phyloP scores from a whole-genome alignment of 768 basidiomycete genomes.

The Peribolospora baueri region DNA sequence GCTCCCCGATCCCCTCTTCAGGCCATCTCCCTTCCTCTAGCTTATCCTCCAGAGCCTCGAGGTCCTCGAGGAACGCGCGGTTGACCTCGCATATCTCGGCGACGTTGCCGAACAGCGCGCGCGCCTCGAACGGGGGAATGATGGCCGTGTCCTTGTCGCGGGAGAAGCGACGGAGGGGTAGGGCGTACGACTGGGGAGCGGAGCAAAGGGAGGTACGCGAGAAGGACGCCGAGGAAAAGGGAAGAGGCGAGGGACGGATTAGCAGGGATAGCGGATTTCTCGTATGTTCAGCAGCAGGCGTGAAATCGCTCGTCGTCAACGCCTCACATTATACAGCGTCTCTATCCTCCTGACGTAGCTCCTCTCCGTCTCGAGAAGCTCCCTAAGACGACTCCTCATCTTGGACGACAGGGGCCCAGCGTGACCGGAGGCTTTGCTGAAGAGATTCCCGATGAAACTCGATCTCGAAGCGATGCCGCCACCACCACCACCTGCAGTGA shows the following conservation, averaged over 20 bases:
- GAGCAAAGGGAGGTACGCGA: background rate
- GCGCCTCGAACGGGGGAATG: conserved; percentile 71
- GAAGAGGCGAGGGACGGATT: background rate
- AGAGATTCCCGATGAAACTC: too few relatives aligned
- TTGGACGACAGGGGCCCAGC: too few relatives aligned
- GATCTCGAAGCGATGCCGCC: too few relatives aligned
- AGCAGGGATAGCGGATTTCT: background rate
- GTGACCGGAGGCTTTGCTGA: too few relatives aligned
- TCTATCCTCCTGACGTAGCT: conserved; percentile 64
- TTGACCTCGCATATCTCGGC: conserved; percentile 68
- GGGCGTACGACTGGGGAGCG: conserved; percentile 43
- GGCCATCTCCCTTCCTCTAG: too few relatives aligned
- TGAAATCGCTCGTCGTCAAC: background rate
- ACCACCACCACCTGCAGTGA: too few relatives aligned
- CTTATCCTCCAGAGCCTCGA: conserved; percentile 25
- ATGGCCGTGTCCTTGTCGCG: conserved; percentile 63
- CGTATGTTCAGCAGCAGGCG: background rate
- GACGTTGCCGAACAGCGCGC: conserved; percentile 77
- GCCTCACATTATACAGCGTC: conserved; percentile 40
- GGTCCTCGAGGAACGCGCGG: conserved; percentile 55
- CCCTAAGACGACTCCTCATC: conserved; percentile 14
- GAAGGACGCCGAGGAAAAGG: background rate
- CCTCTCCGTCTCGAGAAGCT: conserved; percentile 68
- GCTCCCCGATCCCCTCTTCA: conserved; percentile 6
- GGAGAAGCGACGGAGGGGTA: conserved; percentile 68